phyloP scores from a whole-genome alignment of 2,329 filamentous ascomycete species.

The Aspergillus thermomutatus region DNA sequence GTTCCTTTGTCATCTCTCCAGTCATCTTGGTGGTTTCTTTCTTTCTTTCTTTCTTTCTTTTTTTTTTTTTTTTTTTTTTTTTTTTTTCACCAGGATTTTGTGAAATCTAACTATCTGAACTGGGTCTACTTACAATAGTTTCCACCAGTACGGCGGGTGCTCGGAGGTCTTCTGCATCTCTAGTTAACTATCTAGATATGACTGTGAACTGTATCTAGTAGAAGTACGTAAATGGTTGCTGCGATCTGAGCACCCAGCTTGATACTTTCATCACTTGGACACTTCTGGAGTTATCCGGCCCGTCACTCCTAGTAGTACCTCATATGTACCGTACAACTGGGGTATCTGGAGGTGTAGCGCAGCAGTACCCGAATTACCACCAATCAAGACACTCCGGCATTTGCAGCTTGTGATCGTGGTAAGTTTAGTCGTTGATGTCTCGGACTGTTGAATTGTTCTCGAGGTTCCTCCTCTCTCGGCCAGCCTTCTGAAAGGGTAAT shows the following conservation, averaged over 20 bases:
- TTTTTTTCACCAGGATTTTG: not conserved
- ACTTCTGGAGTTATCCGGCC: not conserved
- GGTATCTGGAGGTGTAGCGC: not conserved
- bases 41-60: not conserved
- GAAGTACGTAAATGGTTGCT: not conserved
- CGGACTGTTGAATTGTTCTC: not conserved
- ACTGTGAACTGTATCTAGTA: not conserved
- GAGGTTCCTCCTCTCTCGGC: not conserved
- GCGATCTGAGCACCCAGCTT: slow-evolving; percentile 13
- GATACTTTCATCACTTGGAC: not conserved
- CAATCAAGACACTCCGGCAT: not conserved
- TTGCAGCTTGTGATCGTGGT: not conserved
- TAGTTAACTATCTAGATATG: not conserved
- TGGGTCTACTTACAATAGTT: not conserved
- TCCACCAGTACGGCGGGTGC: not conserved
- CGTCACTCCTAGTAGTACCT: not conserved
- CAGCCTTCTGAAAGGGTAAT: not conserved
- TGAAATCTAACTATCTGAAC: not conserved
- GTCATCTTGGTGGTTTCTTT: not conserved
- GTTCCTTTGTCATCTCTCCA: not conserved
- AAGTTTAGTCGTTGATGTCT: not conserved
- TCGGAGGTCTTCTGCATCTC: not conserved
- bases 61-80: not conserved
- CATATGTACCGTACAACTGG: not conserved
- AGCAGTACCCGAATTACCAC: not conserved